Evolutionary conservation across 202 grass and related monocot genomes (phyloP).

Genomic region (Setaria italica): DNA sequence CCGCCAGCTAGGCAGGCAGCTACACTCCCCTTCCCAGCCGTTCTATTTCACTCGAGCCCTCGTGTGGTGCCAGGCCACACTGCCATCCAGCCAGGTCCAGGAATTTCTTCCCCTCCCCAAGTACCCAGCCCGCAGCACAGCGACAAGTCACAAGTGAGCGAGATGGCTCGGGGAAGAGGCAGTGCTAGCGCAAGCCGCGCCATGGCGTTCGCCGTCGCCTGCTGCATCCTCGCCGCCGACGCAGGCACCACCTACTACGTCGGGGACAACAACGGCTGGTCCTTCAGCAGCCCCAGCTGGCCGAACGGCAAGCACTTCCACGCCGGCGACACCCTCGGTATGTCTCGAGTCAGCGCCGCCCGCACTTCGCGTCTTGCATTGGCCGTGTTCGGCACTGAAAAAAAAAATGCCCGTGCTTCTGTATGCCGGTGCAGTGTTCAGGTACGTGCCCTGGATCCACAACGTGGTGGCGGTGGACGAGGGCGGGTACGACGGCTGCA

Average conservation of each 20-base stretch:
- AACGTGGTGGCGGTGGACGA: slow-evolving; percentile 68
- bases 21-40: background rate
- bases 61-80: background rate
- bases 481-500: slow-evolving; percentile 56
- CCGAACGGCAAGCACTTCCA: slow-evolving; percentile 68
- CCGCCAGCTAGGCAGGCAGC: background rate
- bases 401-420: too few species aligned
- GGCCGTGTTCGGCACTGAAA: background rate
- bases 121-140: background rate
- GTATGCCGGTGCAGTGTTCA: slow-evolving; percentile 55
- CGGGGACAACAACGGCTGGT: slow-evolving; percentile 63
- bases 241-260: slow-evolving; percentile 53
- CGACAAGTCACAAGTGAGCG: background rate
- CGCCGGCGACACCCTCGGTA: slow-evolving; percentile 64
- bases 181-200: slow-evolving; percentile 43
- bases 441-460: slow-evolving; percentile 57
- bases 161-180: slow-evolving; percentile 60
- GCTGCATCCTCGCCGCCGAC: background rate
- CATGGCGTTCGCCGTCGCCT: slow-evolving; percentile 39
- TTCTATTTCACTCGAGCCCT: background rate
- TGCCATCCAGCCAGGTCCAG: background rate
- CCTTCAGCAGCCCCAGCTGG: slow-evolving; percentile 53
- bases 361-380: too few species aligned
- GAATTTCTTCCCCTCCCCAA: background rate
- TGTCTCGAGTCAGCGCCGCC: background rate